Evolutionary conservation across 179 eudicot genomes (phyloP).

Genomic region (Beta lomatogona): DNA sequence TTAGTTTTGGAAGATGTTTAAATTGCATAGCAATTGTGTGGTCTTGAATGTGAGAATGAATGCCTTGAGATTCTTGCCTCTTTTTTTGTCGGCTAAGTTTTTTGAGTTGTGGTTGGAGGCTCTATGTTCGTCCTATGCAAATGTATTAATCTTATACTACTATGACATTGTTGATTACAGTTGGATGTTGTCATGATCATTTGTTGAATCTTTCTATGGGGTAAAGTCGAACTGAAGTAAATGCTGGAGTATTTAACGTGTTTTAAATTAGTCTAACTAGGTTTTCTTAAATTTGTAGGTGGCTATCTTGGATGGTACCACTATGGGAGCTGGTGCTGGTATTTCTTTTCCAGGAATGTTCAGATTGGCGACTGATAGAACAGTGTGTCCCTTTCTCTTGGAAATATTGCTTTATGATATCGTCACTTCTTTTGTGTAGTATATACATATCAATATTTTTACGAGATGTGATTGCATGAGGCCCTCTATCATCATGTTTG

Average conservation of each 20-base stretch:
- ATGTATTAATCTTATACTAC: neutral
- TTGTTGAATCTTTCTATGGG: neutral
- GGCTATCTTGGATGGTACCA: conserved; percentile 80
- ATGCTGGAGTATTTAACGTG: neutral
- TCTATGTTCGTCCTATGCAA: neutral
- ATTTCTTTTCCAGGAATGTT: conserved; percentile 93
- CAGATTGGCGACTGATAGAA: conserved; percentile 83
- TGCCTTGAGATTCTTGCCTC: neutral
- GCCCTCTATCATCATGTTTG: conserved; percentile 1
- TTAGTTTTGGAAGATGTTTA: neutral
- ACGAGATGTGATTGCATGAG: neutral
- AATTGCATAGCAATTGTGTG: neutral
- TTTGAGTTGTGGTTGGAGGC: neutral
- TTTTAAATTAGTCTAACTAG: neutral
- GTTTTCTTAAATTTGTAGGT: conserved; percentile 49
- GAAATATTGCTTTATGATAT: neutral
- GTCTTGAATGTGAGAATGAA: neutral
- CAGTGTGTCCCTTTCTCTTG: conserved; percentile 54
- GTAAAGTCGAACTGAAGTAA: neutral
- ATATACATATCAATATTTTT: too few relatives aligned
- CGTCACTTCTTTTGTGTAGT: neutral
- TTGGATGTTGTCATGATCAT: conserved; percentile 14
- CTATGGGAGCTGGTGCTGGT: conserved; percentile 92
- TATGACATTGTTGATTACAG: neutral
- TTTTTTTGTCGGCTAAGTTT: neutral